Base-by-base conservation (phyloP, 2,329 filamentous ascomycete genomes). In the Fonsecaea pedrosoi region DNA sequence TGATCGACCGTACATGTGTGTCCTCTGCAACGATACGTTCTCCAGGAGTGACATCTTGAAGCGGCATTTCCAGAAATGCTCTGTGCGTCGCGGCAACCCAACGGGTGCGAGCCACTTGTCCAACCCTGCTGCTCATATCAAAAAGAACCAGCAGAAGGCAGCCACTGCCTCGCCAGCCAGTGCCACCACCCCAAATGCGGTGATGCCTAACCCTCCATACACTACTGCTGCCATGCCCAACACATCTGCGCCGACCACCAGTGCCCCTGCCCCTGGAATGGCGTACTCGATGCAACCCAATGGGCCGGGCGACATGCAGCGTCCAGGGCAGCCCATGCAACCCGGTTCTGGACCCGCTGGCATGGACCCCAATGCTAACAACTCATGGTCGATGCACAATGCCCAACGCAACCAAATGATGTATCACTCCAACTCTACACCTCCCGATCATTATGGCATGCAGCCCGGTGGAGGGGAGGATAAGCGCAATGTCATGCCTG, bases 31-130 rank as follows among this genome's bases (percentile, higher is more conserved):
- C 79, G 95, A 98, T 80, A 98, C 94, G 38, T 99, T 99, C 81
- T 97, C 92, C 57, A 90, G 95, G 78, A 97, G 93, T 85, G 95
- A 99, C 78, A 98, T 99, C 72, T 83, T 99, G 75, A 99, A 99
- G 85, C 92, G 95, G 72, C 95, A 99, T 82, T 99, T 98, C 82
- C 94, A 97, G 80, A 99, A 99, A 84, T 99, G 95, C 83, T 97
- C 95, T 45, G 92, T 97, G 72, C 90, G 95, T 75, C 90, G 95
- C 77, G 95, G 95, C 66, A 98, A 98, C 81, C 94, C 95, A 62
- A 97, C 93, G 15, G 94, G 94, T 74, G 92, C 92, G 70, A 97
- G 92, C 76, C 95, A 99, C 82, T 81, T 99, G 79, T 96, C 94
- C 73, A 93, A 97, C 81, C 92, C 93, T 40, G 91, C 94, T 80